Base-by-base conservation (phyloP, 148 eudicot genomes). In the Rhododendron mucronatum region DNA sequence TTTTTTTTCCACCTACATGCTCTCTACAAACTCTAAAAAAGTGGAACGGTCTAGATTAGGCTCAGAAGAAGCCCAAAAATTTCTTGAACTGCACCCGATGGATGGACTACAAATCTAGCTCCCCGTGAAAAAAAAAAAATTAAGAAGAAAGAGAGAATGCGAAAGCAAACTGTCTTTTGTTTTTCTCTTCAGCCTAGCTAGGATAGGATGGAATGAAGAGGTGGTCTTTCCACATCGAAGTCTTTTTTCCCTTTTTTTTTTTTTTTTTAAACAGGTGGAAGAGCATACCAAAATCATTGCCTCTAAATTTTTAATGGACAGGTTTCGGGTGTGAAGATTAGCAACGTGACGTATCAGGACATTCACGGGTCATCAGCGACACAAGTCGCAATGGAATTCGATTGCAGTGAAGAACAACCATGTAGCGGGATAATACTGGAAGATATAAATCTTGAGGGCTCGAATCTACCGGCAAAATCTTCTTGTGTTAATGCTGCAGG, bases 401-500 rank as follows among this genome's bases (percentile, higher is more conserved):
- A 30, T 30, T 71, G 76, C 8, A 71, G 76, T 5, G 14, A 33
- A 14, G 20, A 13, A 0, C 16, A 71, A 0, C 76, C 76, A 13
- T 71, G 76, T 7, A 71, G 20, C 79, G 76, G 89, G 71, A 90
- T 90, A 45, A 91, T 91, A 63, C 4, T 93, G 67, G 30, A 89
- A 20, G 87, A 89, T 75, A 90, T 93, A n/a, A 39, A 79, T 13
- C 92, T 92, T 0, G 85, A 20, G n/a, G n/a, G 86, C 4, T 88
- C 82, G 78, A 87, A 47, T 26, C 55, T 87, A 82, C 57, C 33
- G 8, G 89, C 93, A 0, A 0, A 12, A 0, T 33, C 92, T 5
- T 85, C 88, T 30, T 94, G 95, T 83, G 83, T 48, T 1, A 86
- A 94, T 83, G 92, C 90, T 50, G 90, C 14, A 2, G 96, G 91